Conservation (phyloP, 805 yeast species). For the Saccharomycopsis oosterbeekiorum region DNA sequence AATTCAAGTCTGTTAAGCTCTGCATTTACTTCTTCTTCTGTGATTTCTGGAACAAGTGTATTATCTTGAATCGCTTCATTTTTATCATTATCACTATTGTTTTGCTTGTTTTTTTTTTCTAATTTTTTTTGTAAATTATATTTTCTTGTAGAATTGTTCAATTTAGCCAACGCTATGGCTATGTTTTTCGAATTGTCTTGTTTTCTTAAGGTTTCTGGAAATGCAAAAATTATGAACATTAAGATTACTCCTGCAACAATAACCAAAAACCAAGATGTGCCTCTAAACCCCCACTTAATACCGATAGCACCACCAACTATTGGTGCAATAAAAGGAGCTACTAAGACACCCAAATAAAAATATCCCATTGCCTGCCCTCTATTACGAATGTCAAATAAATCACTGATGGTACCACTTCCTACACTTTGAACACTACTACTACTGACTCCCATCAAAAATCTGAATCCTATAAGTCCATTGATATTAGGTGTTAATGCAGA, state of each 20-base stretch:
- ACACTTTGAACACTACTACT: slow-evolving; percentile 82
- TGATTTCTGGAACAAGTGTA: slow-evolving; percentile 8
- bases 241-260: slow-evolving; percentile 50
- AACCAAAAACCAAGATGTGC: slow-evolving; percentile 78
- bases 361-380: slow-evolving; percentile 76
- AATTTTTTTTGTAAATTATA: neutral
- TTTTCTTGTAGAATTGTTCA: slow-evolving; percentile 20
- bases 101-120: neutral
- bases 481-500: slow-evolving; percentile 57
- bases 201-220: slow-evolving; percentile 74
- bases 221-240: slow-evolving; percentile 38
- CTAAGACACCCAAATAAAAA: slow-evolving; percentile 70
- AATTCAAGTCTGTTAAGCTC: neutral
- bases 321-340: slow-evolving; percentile 75
- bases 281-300: slow-evolving; percentile 73
- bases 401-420: slow-evolving; percentile 84
- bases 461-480: slow-evolving; percentile 51
- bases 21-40: neutral
- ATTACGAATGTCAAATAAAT: slow-evolving; percentile 52
- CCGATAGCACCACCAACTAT: slow-evolving; percentile 71
- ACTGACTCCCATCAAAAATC: slow-evolving; percentile 69
- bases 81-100: slow-evolving; percentile 3
- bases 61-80: slow-evolving; percentile 5
- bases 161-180: slow-evolving; percentile 33
- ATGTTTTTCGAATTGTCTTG: slow-evolving; percentile 46